Evolutionary conservation across 495 filamentous ascomycete species (phyloP).

Genomic region (Penicillium ucsense): DNA sequence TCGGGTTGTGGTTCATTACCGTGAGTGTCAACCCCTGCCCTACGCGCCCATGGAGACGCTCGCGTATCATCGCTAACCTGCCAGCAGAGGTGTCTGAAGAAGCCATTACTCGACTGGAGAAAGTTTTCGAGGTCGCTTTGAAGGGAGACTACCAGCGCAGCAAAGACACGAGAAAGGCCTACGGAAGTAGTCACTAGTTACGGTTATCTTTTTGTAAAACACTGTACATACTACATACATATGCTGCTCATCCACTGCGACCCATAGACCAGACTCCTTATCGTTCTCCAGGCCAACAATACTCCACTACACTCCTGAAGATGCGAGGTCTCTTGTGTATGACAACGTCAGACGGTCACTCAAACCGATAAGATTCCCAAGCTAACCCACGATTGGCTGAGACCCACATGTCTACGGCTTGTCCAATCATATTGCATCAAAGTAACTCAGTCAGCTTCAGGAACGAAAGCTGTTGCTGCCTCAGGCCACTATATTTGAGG

Average conservation of each 20-base stretch:
- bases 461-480: slow-evolving; percentile 11
- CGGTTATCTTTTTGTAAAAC: no score
- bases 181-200: slow-evolving; percentile 21
- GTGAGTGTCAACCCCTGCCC: slow-evolving; percentile 20
- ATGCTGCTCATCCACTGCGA: no score
- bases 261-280: no score
- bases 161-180: slow-evolving; percentile 28
- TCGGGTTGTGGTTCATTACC: slow-evolving; percentile 38
- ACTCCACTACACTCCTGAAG: neutral
- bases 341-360: neutral
- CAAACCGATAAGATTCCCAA: slow-evolving; percentile 1
- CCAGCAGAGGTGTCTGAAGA: slow-evolving; percentile 37
- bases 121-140: slow-evolving; percentile 32
- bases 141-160: slow-evolving; percentile 28
- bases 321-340: neutral
- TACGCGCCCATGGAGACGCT: neutral
- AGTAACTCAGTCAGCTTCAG: slow-evolving; percentile 11
- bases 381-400: slow-evolving; percentile 1
- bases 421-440: slow-evolving; percentile 5
- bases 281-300: neutral
- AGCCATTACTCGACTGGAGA: slow-evolving; percentile 28
- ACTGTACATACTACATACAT: no score
- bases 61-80: slow-evolving; percentile 14
- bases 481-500: slow-evolving; percentile 15
- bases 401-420: neutral